A percentile compares a stretch with the other conserved stretches of the same genome.
Conservation (phyloP, 2,329 filamentous ascomycete genomes). For the Penicillium griseofulvum region DNA sequence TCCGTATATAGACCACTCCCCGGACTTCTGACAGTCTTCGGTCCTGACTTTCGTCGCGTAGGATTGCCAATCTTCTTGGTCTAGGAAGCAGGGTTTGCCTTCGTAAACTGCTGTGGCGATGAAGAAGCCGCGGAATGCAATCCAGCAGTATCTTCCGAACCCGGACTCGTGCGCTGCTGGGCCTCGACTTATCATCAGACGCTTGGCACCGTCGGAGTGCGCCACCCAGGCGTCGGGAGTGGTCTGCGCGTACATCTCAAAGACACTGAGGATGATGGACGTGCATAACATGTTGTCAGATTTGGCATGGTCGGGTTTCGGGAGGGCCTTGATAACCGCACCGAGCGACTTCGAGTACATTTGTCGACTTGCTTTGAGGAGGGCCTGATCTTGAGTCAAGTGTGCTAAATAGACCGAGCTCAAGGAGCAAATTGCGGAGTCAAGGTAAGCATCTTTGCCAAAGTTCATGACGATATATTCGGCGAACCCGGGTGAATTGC, state of each 20-base stretch:
- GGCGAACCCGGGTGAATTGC: conserved; percentile 21
- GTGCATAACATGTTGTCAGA: conserved; percentile 37
- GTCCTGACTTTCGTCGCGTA: conserved; percentile 24
- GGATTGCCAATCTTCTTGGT: conserved; percentile 33
- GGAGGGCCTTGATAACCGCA: conserved; percentile 30
- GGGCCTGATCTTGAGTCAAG: conserved; percentile 22
- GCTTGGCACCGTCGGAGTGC: conserved; percentile 37
- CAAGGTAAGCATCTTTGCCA: conserved; percentile 24
- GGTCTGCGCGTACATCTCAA: conserved; percentile 42
- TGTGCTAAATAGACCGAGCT: conserved; percentile 28
- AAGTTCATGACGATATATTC: conserved; percentile 25
- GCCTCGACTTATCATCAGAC: conserved; percentile 37
- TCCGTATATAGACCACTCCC: conserved; percentile 26
- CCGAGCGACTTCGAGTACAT: conserved; percentile 35
- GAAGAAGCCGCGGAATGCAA: conserved; percentile 40
- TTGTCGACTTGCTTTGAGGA: conserved; percentile 25
- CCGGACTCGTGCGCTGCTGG: conserved; percentile 28
- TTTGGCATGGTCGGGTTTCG: conserved; percentile 25
- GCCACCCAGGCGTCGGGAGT: conserved; percentile 36
- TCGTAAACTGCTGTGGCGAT: conserved; percentile 35
- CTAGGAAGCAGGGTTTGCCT: conserved; percentile 37
- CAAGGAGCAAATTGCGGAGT: conserved; percentile 27
- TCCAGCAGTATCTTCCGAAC: conserved; percentile 36
- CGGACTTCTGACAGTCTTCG: conserved; percentile 25
- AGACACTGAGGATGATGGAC: conserved; percentile 39